Evolutionary conservation across 169 alveolate genomes (phyloP), one percentile per base, ranked within the genome.

Genomic region (Sarcocystis neurona): DNA sequence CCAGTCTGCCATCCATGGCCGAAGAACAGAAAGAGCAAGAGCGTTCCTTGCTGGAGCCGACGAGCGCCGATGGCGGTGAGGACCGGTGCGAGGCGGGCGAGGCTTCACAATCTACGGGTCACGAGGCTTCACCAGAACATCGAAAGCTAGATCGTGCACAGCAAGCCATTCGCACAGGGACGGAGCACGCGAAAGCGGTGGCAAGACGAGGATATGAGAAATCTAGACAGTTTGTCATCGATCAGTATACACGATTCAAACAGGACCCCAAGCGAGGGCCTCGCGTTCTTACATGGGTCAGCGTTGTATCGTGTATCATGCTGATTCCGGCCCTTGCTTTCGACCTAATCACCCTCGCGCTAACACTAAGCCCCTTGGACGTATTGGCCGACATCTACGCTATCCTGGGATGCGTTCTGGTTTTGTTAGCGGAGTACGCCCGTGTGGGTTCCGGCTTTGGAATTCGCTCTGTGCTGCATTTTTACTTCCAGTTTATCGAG

Each of bases 201-300:
- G 88, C 88, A 32, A 82, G 32, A 39, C 37, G 43, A 30, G 79
- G 88, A 39, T 82, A 58, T 18, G 88, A 58, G 43, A 82, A 82
- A 44, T 60, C 88, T 12, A 53, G 72, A 60, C 46, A 6, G n/a
- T 82, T 82, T 3, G 44, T 58, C 15, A 66, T 66, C 44, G 43
- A 58, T 18, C 85, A 85, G 77, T 85, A 85, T 48, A 0, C 85
- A 8, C 32, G 15, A 60, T 84, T 84, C 48, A 66, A 85, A 70
- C 66, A 85, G 32, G 85, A 85, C n/a, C 75, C 84, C 37, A 46
- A 70, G 77, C 15, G 85, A 50, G 85, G 85, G 2, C 90, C 90
- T 43, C 77, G 50, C 43, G 10, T 78, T n/a, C 58, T 87, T 3
- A 47, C 50, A 0, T 87, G 91, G 91, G 20, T 77, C 39, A 87